Evolutionary conservation across 176 grass and related monocot genomes (phyloP).

Genomic region (Coix lacrymajobi): DNA sequence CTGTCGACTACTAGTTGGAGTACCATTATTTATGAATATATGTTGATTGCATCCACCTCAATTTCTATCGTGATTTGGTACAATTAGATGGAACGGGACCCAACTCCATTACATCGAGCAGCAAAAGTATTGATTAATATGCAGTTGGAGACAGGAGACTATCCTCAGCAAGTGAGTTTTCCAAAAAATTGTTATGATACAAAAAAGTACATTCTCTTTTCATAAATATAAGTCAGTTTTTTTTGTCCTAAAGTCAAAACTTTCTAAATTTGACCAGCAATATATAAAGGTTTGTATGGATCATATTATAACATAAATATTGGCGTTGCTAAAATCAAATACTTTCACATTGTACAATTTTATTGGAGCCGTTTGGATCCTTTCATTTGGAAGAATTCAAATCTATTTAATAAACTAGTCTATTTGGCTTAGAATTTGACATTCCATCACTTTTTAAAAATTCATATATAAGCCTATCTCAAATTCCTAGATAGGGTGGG

Average conservation of each 20-base stretch:
- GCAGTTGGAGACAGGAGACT: neutral
- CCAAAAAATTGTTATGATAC: neutral
- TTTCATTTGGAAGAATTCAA: too few species aligned
- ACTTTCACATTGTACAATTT: too few species aligned
- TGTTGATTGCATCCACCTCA: neutral
- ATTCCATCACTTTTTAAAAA: too few species aligned
- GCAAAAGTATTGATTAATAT: neutral
- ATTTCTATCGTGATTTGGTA: neutral
- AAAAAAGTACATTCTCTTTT: neutral
- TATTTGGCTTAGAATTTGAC: too few species aligned
- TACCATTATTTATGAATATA: neutral
- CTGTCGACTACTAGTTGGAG: neutral
- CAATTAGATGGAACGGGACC: neutral
- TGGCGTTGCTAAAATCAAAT: too few species aligned
- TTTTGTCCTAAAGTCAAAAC: neutral
- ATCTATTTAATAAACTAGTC: too few species aligned
- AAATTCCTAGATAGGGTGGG: too few species aligned
- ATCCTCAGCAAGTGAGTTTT: neutral
- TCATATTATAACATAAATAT: neutral
- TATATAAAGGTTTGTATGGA: neutral
- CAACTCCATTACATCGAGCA: neutral
- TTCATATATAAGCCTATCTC: too few species aligned
- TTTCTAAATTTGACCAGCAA: neutral
- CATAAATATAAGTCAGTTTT: neutral
- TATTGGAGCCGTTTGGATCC: too few species aligned